Evolutionary conservation across 108 stramenopile genomes (phyloP), one percentile per base, ranked within the genome.

Genomic region (Skeletonema menzelii): DNA sequence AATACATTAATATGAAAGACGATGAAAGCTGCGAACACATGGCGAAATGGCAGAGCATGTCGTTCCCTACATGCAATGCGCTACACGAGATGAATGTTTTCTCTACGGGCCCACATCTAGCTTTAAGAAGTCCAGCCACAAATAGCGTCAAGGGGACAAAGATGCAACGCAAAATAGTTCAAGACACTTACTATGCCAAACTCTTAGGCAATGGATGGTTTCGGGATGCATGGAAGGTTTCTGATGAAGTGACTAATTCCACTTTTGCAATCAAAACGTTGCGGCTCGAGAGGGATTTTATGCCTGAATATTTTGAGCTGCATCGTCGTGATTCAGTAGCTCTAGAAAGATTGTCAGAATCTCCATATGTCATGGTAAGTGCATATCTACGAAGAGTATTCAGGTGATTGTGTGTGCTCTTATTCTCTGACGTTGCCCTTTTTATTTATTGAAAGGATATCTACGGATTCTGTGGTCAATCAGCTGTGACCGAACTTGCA

Each of bases 271-370:
- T 42, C 40, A 42, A 42, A 15, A 42, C 40, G n/a, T 42, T 42
- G 28, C 19, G 20, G 46, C 19, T 83, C 26, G 86, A 85, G 65
- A 80, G 89, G 17, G 86, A 87, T 60, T 87, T 87, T 37, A 47
- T 79, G 28, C 71, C 67, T 27, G 86, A 90, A 65, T 85, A 83
- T 42, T 88, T 72, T 72, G 86, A 90, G 31, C 59, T 86, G 47
- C 86, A 90, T 77, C 85, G 86, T 22, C 68, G 80, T 58, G 89
- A 90, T 80, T 86, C 89, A 7, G 80, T 90, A 8, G 89, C 89
- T 11, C 85, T 88, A 84, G 89, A 90, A 59, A 76, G 86, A 8
- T 62, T 90, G 56, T 82, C 84, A 17, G 68, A 44, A 56, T 82
- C 79, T 28, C 79, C 85, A n/a, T 85, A 68, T 62, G 84, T 90